Base-by-base conservation (phyloP, 192 early-diverging fungal genomes). In the Coemansia sp. region DNA sequence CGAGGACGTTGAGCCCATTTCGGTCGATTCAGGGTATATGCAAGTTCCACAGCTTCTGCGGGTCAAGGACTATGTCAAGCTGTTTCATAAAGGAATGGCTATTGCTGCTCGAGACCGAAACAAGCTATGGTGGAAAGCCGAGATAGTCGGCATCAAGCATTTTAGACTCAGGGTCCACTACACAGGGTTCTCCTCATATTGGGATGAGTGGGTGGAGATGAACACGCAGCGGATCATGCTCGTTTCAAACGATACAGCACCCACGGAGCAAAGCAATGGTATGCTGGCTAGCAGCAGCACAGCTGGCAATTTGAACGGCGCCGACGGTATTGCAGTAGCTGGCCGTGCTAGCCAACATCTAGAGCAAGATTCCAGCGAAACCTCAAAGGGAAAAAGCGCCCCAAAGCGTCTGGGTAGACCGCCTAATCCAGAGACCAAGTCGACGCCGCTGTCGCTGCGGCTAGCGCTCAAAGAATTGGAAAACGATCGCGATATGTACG, bases 141-240 rank as follows among this genome's bases (percentile, higher is more conserved):
- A 60, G 12, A 80, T 87, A n/a, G 54, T 65, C n/a, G 84, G 80
- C 15, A 64, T 84, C 8, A 82, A 80, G 56, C 69, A 82, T 20
- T 85, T 82, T 37, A 61, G 84, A 32, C 66, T 85, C 1, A 62
- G 83, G 20, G 71, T 86, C 17, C 85, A 85, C 51, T 86, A 86
- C 53, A 66, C 68, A 17, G 82, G 82, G 5, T 82, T 80, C 16
- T 64, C 68, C 0, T 58, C 59, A 15, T 49, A 65, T 38, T 82
- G 81, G 53, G 82, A 86, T 48, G 85, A 86, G 58, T 86, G 85
- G 85, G 72, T 86, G 50, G 85, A 86, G 53, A 86, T 86, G 64
- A 86, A 83, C 51, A 84, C 83, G 17, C 80, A 86, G 51, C 76
- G 85, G 12, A 51, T 79, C 6, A 73, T 79, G 76, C 26, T 73